Evolutionary conservation across 2,329 filamentous ascomycete genomes (phyloP).

Genomic region (Cladosporium sp.): DNA sequence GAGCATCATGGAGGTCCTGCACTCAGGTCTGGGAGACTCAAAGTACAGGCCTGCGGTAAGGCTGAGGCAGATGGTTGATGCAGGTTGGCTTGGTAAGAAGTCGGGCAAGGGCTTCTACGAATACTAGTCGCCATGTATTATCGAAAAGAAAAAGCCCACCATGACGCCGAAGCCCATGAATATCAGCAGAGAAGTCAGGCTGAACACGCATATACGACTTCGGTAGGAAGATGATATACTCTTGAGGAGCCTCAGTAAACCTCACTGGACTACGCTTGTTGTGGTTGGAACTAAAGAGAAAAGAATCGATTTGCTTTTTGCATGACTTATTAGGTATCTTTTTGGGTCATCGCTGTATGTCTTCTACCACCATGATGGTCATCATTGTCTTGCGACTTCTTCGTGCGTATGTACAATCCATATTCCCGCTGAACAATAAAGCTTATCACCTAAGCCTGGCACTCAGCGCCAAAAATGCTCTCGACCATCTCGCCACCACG

Average conservation of each 20-base stretch:
- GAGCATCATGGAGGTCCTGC: constrained; percentile 93
- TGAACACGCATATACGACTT: background rate
- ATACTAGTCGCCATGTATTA: constrained; percentile 7
- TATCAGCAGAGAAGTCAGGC: background rate
- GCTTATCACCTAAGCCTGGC: background rate
- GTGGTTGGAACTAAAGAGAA: background rate
- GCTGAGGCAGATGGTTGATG: constrained; percentile 93
- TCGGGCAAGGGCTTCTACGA: constrained; percentile 88
- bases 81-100: constrained; percentile 98
- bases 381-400: constrained; percentile 6
- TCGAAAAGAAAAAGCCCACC: background rate
- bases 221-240: background rate
- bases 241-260: background rate
- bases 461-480: constrained; percentile 36
- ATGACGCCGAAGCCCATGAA: background rate
- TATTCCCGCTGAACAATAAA: background rate
- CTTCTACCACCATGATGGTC: background rate
- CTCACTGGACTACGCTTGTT: background rate
- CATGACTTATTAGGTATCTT: constrained; percentile 3
- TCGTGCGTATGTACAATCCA: background rate
- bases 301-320: background rate
- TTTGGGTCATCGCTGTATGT: background rate
- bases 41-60: constrained; percentile 92
- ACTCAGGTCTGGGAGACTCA: constrained; percentile 87
- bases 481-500: constrained; percentile 41